Percentiles rank a stretch among this genome's conserved stretches.
Evolutionary conservation across 352 stramenopile genomes (phyloP).

Genomic region (Phytophthora pini): DNA sequence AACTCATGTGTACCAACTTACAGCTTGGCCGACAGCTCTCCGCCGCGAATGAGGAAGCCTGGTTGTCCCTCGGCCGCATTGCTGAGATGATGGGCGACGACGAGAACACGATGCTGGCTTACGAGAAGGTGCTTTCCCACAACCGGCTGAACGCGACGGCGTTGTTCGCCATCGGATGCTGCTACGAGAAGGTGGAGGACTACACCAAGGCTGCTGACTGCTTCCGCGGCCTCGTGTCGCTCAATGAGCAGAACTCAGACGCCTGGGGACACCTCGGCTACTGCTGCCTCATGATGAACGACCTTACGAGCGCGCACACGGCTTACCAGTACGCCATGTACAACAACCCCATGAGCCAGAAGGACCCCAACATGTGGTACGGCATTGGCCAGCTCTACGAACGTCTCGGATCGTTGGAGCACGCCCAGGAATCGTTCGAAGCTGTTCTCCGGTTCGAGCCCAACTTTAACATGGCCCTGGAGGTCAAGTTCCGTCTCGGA

Average conservation of each 20-base stretch:
- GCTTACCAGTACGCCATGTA: constrained; percentile 92
- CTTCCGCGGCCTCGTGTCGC: constrained; percentile 83
- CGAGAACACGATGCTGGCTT: constrained; percentile 88
- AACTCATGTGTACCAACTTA: constrained; percentile 2
- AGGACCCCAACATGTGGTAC: constrained; percentile 90
- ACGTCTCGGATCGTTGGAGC: constrained; percentile 80
- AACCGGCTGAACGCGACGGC: constrained; percentile 86
- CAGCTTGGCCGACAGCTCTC: constrained; percentile 77
- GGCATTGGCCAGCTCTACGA: constrained; percentile 89
- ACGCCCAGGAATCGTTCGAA: constrained; percentile 88
- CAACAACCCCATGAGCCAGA: constrained; percentile 90
- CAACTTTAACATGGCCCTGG: constrained; percentile 89
- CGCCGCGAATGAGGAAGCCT: constrained; percentile 83
- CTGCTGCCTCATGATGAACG: constrained; percentile 92
- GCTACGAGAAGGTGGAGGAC: constrained; percentile 89
- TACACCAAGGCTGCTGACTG: constrained; percentile 90
- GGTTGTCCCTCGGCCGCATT: constrained; percentile 83
- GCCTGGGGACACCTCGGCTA: constrained; percentile 87
- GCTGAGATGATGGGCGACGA: constrained; percentile 92
- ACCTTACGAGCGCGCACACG: constrained; percentile 87
- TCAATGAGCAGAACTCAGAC: constrained; percentile 88
- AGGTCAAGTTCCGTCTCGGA: constrained; percentile 87
- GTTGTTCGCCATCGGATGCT: constrained; percentile 86
- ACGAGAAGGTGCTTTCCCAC: constrained; percentile 90
- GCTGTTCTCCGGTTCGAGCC: constrained; percentile 85